These are phyloP conservation scores for Musa itinerans DNA, from an alignment of 176 grass and related monocot species.

Conservation along the genomic window DNA sequence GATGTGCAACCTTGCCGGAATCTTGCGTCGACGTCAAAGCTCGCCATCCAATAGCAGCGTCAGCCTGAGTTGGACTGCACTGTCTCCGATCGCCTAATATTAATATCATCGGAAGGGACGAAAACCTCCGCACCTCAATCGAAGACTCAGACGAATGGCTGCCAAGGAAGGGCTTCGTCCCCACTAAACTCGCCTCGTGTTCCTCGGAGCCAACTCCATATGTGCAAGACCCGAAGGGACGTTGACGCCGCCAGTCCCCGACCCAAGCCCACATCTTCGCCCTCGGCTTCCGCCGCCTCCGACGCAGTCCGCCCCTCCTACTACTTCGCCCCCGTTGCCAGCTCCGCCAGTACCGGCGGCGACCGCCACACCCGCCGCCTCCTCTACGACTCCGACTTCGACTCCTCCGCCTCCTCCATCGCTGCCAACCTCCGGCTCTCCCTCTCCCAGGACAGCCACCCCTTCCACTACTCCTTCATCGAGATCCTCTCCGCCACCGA, in stretches of 20 bases:
- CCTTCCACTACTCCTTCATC: neutral
- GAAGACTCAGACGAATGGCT: too few species aligned
- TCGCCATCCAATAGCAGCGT: too few species aligned
- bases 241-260: neutral
- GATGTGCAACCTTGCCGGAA: too few species aligned
- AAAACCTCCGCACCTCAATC: too few species aligned
- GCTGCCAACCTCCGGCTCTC: neutral
- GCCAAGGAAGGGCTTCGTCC: too few species aligned
- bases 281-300: neutral
- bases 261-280: neutral
- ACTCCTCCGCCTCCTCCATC: neutral
- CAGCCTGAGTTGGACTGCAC: too few species aligned
- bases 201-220: neutral
- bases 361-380: too few species aligned
- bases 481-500: constrained; percentile 4
- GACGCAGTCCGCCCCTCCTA: neutral
- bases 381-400: neutral
- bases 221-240: neutral
- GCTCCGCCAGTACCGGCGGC: too few species aligned
- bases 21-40: too few species aligned
- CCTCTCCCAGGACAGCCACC: neutral
- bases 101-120: too few species aligned
- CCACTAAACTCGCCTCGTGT: neutral
- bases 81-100: too few species aligned
- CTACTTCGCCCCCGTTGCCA: neutral